These are phyloP conservation scores for Monilinia polystroma DNA, from an alignment of 2,329 filamentous ascomycete species.

Conservation along the genomic window DNA sequence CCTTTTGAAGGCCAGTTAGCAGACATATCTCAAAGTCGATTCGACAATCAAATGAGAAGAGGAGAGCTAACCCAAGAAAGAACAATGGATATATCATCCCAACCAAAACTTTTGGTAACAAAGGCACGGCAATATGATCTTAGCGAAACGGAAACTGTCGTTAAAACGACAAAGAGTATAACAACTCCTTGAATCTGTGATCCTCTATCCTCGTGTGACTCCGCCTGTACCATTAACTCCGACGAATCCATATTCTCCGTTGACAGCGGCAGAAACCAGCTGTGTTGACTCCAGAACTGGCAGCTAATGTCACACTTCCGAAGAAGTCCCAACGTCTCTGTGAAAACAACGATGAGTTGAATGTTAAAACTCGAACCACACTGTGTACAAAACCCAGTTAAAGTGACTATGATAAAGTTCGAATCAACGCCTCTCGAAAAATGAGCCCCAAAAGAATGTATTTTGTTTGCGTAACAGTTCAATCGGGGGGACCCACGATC, in stretches of 20 bases:
- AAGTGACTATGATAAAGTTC: neutral
- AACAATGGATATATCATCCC: slow-evolving; percentile 29
- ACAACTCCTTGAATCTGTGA: slow-evolving; percentile 40
- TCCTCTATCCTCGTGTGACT: slow-evolving; percentile 26
- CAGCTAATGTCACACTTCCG: neutral
- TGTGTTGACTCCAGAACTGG: slow-evolving; percentile 2
- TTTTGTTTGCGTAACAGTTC: slow-evolving; percentile 8
- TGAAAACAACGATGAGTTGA: neutral
- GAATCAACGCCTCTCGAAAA: neutral
- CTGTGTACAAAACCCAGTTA: neutral
- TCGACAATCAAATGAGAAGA: neutral
- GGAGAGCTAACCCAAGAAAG: slow-evolving; percentile 20
- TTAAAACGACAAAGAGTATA: slow-evolving; percentile 42
- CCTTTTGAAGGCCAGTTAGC: slow-evolving; percentile 25
- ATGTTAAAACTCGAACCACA: slow-evolving; percentile 1
- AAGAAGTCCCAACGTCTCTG: slow-evolving; percentile 2
- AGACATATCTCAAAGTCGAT: neutral
- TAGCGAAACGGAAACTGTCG: slow-evolving; percentile 34
- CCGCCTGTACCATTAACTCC: neutral
- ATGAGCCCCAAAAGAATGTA: neutral
- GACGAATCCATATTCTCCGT: slow-evolving; percentile 12
- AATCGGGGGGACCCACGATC: neutral
- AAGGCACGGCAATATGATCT: slow-evolving; percentile 33
- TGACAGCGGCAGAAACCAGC: neutral
- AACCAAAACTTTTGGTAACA: slow-evolving; percentile 35